Percentiles rank a stretch among this genome's conserved stretches.
phyloP scores from a whole-genome alignment of 225 moss, liverwort and hornwort species.

The Climacium dendroides region DNA sequence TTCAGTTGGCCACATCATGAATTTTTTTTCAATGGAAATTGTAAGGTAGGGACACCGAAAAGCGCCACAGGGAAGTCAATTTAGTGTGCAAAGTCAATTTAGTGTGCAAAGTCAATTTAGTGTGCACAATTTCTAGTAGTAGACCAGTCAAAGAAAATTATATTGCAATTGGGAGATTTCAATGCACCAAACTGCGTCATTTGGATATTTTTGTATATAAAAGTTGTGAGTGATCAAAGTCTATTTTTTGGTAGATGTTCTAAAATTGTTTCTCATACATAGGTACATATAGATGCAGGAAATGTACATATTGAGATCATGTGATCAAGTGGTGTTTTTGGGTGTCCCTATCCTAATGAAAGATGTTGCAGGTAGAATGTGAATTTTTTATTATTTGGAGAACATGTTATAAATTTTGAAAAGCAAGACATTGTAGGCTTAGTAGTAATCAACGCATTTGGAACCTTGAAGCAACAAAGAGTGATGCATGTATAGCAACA shows the following conservation, averaged over 20 bases:
- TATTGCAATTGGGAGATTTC: not conserved
- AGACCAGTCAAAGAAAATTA: not conserved
- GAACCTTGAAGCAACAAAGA: not conserved
- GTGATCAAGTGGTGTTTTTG: not conserved
- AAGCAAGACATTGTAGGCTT: fast-evolving
- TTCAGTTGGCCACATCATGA: not conserved
- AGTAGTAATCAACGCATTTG: not conserved
- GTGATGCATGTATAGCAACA: not conserved
- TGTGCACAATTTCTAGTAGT: not conserved
- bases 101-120: not conserved
- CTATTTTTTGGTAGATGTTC: not conserved
- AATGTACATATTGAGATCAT: too few relatives aligned
- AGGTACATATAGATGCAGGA: not conserved
- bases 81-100: too few relatives aligned
- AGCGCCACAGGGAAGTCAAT: not conserved
- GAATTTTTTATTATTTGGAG: not conserved
- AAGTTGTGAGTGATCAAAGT: fast-evolving
- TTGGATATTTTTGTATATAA: not conserved
- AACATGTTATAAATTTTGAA: not conserved
- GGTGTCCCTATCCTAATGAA: not conserved
- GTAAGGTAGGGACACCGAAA: not conserved
- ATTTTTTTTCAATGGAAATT: not conserved
- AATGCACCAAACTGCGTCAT: not conserved
- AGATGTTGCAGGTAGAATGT: not conserved
- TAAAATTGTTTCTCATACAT: not conserved